Conservation (phyloP, 1,139 yeast species). For the Neolecta irregularis region DNA sequence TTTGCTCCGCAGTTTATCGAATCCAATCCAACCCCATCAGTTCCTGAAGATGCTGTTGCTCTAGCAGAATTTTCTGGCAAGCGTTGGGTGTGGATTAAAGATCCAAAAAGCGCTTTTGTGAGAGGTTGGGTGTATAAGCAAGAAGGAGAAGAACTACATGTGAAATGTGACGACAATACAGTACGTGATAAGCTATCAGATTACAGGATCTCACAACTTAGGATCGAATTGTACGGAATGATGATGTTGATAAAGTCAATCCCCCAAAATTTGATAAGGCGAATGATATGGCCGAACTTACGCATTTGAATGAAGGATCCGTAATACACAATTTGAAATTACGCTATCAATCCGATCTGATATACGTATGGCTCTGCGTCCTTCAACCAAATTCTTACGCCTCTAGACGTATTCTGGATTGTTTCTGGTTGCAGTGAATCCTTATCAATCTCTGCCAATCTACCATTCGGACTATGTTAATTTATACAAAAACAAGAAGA, state of each 20-base stretch:
- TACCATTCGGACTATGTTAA: conserved; percentile 47
- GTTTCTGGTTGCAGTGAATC: conserved; percentile 89
- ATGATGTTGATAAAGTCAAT: conserved; percentile 46
- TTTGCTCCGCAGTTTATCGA: neutral
- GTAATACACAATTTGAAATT: conserved; percentile 68
- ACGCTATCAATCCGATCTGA: conserved; percentile 62
- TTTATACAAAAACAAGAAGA: conserved; percentile 32
- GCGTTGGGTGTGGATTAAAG: conserved; percentile 75
- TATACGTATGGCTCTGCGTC: conserved; percentile 31
- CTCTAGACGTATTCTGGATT: conserved; percentile 53
- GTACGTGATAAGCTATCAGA: conserved; percentile 19
- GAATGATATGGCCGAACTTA: conserved; percentile 88
- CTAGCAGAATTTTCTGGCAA: conserved; percentile 40
- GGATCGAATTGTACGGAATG: conserved; percentile 32
- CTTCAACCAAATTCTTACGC: neutral
- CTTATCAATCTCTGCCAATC: conserved; percentile 64
- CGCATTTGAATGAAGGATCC: conserved; percentile 87
- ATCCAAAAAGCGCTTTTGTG: conserved; percentile 44
- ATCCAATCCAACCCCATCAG: neutral
- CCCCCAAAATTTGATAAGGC: conserved; percentile 88
- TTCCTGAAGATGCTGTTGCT: conserved; percentile 18
- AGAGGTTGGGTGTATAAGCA: conserved; percentile 55
- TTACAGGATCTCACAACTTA: conserved; percentile 12
- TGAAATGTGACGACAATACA: conserved; percentile 37
- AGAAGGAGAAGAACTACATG: conserved; percentile 35